phyloP scores from a whole-genome alignment of 768 basidiomycete species.

The Boletus rex-veris region DNA sequence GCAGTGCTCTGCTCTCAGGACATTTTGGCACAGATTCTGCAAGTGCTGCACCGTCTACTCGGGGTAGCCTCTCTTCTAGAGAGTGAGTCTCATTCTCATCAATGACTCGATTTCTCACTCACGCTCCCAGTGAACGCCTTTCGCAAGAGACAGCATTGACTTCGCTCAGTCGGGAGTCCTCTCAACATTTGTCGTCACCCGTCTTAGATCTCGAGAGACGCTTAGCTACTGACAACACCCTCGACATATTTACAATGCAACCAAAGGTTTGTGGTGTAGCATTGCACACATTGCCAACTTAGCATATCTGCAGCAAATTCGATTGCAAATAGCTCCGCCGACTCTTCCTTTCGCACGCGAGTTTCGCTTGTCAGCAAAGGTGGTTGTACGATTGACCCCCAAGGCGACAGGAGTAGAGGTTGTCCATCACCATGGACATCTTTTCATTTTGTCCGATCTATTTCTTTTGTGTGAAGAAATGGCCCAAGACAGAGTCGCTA shows the following conservation, averaged over 20 bases:
- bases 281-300: neutral
- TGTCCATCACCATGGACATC: conserved; percentile 70
- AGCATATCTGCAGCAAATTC: conserved; percentile 61
- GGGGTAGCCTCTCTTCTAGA: conserved; percentile 50
- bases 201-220: conserved; percentile 78
- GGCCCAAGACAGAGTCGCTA: conserved; percentile 50
- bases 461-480: conserved; percentile 90
- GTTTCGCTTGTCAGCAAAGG: conserved; percentile 68
- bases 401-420: conserved; percentile 71
- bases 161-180: conserved; percentile 50
- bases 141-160: conserved; percentile 60
- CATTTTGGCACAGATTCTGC: conserved; percentile 27
- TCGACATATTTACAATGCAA: conserved; percentile 96
- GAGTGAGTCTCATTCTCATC: conserved; percentile 41
- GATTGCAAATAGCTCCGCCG: conserved; percentile 85
- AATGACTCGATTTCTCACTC: conserved; percentile 6
- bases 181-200: conserved; percentile 51
- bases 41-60: conserved; percentile 51
- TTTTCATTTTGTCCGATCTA: conserved; percentile 90
- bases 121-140: conserved; percentile 46
- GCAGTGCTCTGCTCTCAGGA: conserved; percentile 16
- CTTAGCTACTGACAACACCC: conserved; percentile 69
- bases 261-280: conserved; percentile 59
- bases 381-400: conserved; percentile 73
- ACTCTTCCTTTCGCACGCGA: conserved; percentile 73